A percentile compares a stretch with the other conserved stretches of the same genome.
Conservation (phyloP, 2,329 filamentous ascomycete genomes). For the Didymella pomorum region DNA sequence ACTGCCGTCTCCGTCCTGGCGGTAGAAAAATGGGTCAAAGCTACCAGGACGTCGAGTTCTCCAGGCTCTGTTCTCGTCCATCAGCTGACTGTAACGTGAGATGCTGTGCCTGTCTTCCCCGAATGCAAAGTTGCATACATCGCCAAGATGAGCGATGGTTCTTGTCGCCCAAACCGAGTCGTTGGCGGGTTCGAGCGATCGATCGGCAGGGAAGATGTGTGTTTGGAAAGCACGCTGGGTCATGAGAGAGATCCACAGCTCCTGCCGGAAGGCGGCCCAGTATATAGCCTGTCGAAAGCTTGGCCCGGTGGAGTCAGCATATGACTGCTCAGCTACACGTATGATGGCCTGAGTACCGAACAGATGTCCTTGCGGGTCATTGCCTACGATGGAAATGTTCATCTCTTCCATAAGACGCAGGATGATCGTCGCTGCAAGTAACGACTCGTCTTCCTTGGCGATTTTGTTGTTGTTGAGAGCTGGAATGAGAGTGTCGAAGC, state of each 20-base stretch:
- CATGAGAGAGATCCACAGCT: conserved; percentile 50
- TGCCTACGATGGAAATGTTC: conserved; percentile 50
- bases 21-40: conserved; percentile 48
- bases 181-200: conserved; percentile 50
- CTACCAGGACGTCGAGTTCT: conserved; percentile 41
- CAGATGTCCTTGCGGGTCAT: conserved; percentile 50
- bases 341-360: conserved; percentile 51
- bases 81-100: conserved; percentile 39
- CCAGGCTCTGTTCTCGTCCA: conserved; percentile 49
- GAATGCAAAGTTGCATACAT: conserved; percentile 49
- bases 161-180: conserved; percentile 55
- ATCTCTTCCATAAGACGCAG: conserved; percentile 54
- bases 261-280: conserved; percentile 50
- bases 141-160: conserved; percentile 51
- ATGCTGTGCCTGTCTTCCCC: conserved; percentile 46
- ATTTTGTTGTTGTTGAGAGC: conserved; percentile 50
- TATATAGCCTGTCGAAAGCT: conserved; percentile 49
- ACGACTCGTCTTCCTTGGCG: conserved; percentile 52
- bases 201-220: conserved; percentile 50
- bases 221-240: conserved; percentile 47
- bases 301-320: conserved; percentile 42
- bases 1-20: conserved; percentile 44
- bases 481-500: conserved; percentile 53
- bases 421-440: conserved; percentile 54
- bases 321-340: conserved; percentile 45